Conservation (phyloP, 176 grass and related monocot species). For the Aegilops longissima region DNA sequence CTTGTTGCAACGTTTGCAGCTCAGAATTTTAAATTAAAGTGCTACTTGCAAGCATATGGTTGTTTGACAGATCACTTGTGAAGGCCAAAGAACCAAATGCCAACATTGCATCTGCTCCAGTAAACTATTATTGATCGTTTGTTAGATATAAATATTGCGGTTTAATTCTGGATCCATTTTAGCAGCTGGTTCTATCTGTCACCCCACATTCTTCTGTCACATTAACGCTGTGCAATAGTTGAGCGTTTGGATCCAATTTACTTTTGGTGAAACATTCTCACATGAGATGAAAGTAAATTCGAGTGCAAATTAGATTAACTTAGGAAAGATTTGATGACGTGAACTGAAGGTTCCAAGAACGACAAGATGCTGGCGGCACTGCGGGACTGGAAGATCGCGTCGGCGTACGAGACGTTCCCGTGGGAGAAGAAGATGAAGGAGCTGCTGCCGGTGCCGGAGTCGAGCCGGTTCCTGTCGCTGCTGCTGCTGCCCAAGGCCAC, state of each 20-base stretch:
- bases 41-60: background rate
- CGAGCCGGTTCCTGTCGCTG: slow-evolving; percentile 70
- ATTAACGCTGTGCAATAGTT: background rate
- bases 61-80: slow-evolving; percentile 9
- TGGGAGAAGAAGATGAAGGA: slow-evolving; percentile 96
- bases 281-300: background rate
- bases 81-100: background rate
- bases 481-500: slow-evolving; percentile 69
- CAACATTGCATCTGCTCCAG: background rate
- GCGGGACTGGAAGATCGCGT: slow-evolving; percentile 48
- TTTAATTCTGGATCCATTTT: background rate
- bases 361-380: slow-evolving; percentile 53
- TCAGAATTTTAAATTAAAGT: background rate
- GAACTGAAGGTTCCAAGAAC: slow-evolving; percentile 50
- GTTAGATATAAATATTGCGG: background rate
- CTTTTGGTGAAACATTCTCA: background rate
- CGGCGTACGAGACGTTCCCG: slow-evolving; percentile 65
- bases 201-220: background rate
- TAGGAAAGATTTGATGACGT: background rate
- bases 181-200: background rate
- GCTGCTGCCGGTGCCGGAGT: slow-evolving; percentile 43
- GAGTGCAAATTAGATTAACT: background rate
- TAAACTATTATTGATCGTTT: slow-evolving; percentile 8
- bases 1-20: background rate
- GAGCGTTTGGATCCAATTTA: background rate